Evolutionary conservation across 2,329 filamentous ascomycete genomes (phyloP), one percentile per base, ranked within the genome.

Genomic region (Geoglossum cookeanum): DNA sequence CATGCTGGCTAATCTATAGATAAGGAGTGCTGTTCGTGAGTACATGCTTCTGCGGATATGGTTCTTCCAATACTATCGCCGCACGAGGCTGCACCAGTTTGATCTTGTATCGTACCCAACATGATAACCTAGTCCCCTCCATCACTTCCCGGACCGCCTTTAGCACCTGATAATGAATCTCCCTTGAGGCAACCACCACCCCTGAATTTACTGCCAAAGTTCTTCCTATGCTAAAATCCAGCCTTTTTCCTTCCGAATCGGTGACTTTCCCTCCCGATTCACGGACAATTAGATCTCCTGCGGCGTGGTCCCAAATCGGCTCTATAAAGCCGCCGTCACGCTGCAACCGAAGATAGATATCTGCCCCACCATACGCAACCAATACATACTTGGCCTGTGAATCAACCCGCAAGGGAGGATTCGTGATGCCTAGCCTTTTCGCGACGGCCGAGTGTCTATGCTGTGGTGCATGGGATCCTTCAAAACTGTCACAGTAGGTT

Each of bases 231-330:
- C 81, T 80, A 70, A 98, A 98, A 70, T 98, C 85, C 59, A 98
- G 75, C 60, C 81, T 77, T 67, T 86, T 86, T 64, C 94, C 92
- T 60, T 84, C 77, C 47, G 89, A 84, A 70, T 98, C 94, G 0
- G 89, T 94, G 57, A 98, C 91, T 65, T 85, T 76, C 53, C 92
- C 94, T 55, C 92, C 92, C 2, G 92, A 88, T 72, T 98, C 94
- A 58, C 89, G 78, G 45, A 97, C 91, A 62, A 98, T 90, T 59
- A 98, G 73, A 65, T 95, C 90, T 45, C 92, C 92, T 11, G 90
- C 92, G n/a, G 92, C 92, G 69, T 98, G 92, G 68, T 98, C 92
- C 92, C 92, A 98, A 64, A 98, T 98, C 80, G 97, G 98, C 77
- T 98, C 94, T 69, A 94, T 82, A 73, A 98, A 98, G 57, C 84